Evolutionary conservation across 2,329 filamentous ascomycete species (phyloP).

Genomic region (Ceratocystis eucalypticola): DNA sequence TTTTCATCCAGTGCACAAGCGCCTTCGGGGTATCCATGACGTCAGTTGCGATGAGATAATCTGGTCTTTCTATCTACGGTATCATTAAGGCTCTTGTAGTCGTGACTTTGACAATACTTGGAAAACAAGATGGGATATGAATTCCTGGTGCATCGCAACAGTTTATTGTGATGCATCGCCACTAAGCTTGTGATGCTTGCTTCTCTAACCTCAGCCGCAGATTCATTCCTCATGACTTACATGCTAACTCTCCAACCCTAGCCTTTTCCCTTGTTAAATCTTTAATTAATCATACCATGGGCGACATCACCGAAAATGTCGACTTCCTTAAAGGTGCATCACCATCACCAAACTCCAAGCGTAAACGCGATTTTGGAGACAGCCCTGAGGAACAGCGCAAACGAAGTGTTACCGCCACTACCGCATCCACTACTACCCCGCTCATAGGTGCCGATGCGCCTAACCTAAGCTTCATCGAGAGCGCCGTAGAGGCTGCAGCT

Average conservation of each 20-base stretch:
- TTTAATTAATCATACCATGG: conserved; percentile 10
- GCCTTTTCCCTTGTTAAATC: background rate
- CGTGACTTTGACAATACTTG: background rate
- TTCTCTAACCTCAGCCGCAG: background rate
- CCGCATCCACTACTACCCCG: conserved; percentile 19
- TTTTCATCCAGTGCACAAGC: background rate
- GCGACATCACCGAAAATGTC: conserved; percentile 13
- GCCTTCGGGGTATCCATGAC: background rate
- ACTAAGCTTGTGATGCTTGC: background rate
- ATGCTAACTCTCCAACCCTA: background rate
- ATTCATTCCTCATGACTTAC: background rate
- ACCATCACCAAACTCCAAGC: conserved; percentile 38
- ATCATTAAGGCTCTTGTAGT: background rate
- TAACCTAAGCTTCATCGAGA: conserved; percentile 36
- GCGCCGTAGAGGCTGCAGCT: conserved; percentile 34
- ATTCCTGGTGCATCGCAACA: background rate
- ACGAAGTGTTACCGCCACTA: conserved; percentile 33
- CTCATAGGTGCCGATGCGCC: conserved; percentile 17
- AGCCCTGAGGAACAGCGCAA: conserved; percentile 41
- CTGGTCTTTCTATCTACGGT: background rate
- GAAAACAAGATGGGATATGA: background rate
- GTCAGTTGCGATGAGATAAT: background rate
- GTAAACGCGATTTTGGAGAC: conserved; percentile 38
- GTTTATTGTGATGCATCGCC: background rate
- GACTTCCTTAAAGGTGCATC: conserved; percentile 15